These are phyloP conservation scores for Sordariomycetes sp. DNA, from an alignment of 2,329 filamentous ascomycete genomes.

Conservation along the genomic window DNA sequence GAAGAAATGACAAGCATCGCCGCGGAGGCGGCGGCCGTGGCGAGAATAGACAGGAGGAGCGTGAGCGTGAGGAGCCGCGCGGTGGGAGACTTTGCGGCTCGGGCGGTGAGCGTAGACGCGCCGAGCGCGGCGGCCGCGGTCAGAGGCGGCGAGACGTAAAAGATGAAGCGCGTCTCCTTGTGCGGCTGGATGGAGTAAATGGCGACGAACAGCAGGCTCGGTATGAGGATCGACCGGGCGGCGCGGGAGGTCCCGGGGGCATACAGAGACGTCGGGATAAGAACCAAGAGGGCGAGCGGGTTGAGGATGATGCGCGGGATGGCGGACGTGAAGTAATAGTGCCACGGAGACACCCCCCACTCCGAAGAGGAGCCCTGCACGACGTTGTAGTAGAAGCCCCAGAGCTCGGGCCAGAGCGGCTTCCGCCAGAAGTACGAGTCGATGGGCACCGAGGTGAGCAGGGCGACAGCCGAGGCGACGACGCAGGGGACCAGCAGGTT, in stretches of 20 bases:
- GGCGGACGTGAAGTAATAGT: conserved; percentile 74
- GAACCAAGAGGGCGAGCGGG: conserved; percentile 47
- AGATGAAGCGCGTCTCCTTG: conserved; percentile 91
- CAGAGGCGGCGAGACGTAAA: conserved; percentile 72
- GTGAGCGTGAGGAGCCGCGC: conserved; percentile 29
- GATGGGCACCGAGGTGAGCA: conserved; percentile 57
- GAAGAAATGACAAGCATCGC: conserved; percentile 66
- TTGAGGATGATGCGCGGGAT: conserved; percentile 77
- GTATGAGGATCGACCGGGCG: conserved; percentile 41
- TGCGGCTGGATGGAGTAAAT: conserved; percentile 84
- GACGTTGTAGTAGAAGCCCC: conserved; percentile 84
- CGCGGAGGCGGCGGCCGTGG: conserved; percentile 45
- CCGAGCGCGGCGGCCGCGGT: conserved; percentile 66
- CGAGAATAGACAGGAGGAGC: conserved; percentile 40
- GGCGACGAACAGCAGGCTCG: conserved; percentile 57
- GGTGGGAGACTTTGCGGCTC: conserved; percentile 41
- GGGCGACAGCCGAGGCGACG: conserved; percentile 49
- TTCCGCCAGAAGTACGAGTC: conserved; percentile 94
- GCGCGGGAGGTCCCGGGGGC: conserved; percentile 29
- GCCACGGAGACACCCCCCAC: conserved; percentile 79
- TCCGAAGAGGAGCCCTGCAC: conserved; percentile 67
- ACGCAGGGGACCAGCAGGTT: conserved; percentile 54
- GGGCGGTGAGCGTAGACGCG: conserved; percentile 56
- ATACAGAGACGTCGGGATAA: conserved; percentile 37
- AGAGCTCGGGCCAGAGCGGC: conserved; percentile 78